phyloP scores from a whole-genome alignment of 257 asterid species.

The Nyctanthes arbortristis region DNA sequence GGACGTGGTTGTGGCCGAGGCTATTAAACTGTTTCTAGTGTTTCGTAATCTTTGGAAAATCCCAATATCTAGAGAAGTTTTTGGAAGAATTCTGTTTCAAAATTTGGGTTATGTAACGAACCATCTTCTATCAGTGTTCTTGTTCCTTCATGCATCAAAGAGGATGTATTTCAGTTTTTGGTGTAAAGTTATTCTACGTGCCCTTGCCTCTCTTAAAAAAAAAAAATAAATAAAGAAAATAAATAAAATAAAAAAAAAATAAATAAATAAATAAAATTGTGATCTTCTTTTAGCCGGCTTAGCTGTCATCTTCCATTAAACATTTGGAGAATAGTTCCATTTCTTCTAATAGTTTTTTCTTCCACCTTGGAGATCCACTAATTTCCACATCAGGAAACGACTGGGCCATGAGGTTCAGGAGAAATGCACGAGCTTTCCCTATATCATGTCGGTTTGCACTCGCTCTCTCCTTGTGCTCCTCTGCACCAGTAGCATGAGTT shows the following conservation, averaged over 20 bases:
- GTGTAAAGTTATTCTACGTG: too few species aligned
- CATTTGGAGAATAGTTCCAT: constrained; percentile 67
- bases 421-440: constrained; percentile 45
- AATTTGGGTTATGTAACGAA: constrained; percentile 16
- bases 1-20: constrained; percentile 73
- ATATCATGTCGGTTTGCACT: constrained; percentile 22
- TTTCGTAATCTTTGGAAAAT: constrained; percentile 23
- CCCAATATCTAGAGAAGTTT: constrained; percentile 26
- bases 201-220: too few species aligned
- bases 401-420: constrained; percentile 43
- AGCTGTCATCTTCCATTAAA: constrained; percentile 50
- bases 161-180: too few species aligned
- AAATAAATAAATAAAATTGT: background rate
- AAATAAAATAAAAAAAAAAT: too few species aligned
- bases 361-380: constrained; percentile 31
- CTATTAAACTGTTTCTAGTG: constrained; percentile 37
- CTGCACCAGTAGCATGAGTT: constrained; percentile 30
- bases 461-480: constrained; percentile 25
- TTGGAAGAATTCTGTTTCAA: constrained; percentile 11
- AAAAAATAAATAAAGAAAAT: too few species aligned
- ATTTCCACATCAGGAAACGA: constrained; percentile 23
- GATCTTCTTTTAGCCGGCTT: background rate
- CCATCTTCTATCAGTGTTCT: background rate
- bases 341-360: constrained; percentile 53
- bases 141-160: too few species aligned